These are phyloP conservation scores for Rubroshorea leprosula DNA, from an alignment of 345 rosid species.

Conservation along the genomic window DNA sequence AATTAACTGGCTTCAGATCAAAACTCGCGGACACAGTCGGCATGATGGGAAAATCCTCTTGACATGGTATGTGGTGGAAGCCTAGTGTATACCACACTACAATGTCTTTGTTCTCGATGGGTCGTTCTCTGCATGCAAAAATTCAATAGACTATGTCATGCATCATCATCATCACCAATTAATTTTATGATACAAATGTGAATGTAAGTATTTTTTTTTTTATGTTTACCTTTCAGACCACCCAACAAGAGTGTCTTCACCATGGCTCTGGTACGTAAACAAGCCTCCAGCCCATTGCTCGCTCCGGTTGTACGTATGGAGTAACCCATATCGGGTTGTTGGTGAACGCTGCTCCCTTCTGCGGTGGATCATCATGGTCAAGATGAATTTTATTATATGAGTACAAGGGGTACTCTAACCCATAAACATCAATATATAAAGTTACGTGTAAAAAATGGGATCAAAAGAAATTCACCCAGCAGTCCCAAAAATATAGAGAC, in stretches of 20 bases:
- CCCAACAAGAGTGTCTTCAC: constrained; percentile 65
- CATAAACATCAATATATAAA: too few species aligned
- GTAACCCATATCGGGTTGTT: constrained; percentile 94
- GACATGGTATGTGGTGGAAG: constrained; percentile 71
- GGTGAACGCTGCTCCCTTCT: constrained; percentile 78
- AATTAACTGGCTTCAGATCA: constrained; percentile 62
- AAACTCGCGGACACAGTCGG: constrained; percentile 63
- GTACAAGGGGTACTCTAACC: too few species aligned
- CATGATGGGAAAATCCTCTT: constrained; percentile 79
- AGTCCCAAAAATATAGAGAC: too few species aligned
- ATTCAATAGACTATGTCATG: too few species aligned
- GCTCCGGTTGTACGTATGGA: constrained; percentile 42
- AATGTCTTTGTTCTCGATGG: constrained; percentile 50
- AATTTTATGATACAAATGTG: neutral
- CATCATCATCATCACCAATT: neutral
- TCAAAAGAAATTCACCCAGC: too few species aligned
- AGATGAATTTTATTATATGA: too few species aligned
- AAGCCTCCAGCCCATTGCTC: constrained; percentile 79
- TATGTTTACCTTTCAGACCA: constrained; percentile 70
- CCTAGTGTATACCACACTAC: constrained; percentile 77
- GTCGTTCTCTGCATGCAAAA: constrained; percentile 38
- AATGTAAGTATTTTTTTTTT: neutral
- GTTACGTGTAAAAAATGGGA: too few species aligned
- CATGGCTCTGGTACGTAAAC: constrained; percentile 45
- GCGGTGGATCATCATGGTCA: constrained; percentile 82